Evolutionary conservation across 495 filamentous ascomycete species (phyloP).

Genomic region (Melanomma pulvis-pyrius): DNA sequence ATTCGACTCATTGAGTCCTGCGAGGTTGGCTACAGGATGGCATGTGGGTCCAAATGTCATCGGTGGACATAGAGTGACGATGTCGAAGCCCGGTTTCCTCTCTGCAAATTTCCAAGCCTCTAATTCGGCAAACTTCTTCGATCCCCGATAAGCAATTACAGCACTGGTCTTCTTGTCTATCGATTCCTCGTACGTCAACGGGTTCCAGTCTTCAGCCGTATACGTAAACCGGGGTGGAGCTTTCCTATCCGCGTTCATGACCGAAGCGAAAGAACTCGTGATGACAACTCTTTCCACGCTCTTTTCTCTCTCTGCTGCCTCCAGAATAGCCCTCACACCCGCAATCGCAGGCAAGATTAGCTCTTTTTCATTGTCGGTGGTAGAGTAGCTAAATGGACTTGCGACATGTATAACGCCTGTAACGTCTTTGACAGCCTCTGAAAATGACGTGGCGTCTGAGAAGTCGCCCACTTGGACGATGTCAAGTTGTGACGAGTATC

Average conservation of each 20-base stretch:
- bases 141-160: constrained; percentile 23
- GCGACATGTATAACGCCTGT: constrained; percentile 38
- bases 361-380: constrained; percentile 20
- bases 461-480: constrained; percentile 34
- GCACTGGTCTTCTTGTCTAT: not conserved
- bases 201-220: constrained; percentile 28
- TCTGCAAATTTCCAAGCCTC: constrained; percentile 51
- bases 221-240: constrained; percentile 13
- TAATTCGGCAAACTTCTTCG: constrained; percentile 26
- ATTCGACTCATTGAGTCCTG: constrained; percentile 48
- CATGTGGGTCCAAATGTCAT: constrained; percentile 54
- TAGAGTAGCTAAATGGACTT: constrained; percentile 33
- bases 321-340: constrained; percentile 11
- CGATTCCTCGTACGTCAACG: constrained; percentile 25
- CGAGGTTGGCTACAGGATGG: constrained; percentile 43
- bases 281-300: constrained; percentile 26
- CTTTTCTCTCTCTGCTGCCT: not conserved
- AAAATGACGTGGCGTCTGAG: constrained; percentile 12
- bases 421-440: constrained; percentile 32
- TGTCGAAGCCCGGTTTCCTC: constrained; percentile 33
- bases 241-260: constrained; percentile 6
- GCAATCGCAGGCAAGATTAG: constrained; percentile 19
- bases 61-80: constrained; percentile 45
- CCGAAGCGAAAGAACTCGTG: constrained; percentile 19
- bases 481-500: constrained; percentile 39